A percentile compares a stretch with the other conserved stretches of the same genome.
phyloP scores from a whole-genome alignment of 305 asterid species.

The Salvia sclarea region DNA sequence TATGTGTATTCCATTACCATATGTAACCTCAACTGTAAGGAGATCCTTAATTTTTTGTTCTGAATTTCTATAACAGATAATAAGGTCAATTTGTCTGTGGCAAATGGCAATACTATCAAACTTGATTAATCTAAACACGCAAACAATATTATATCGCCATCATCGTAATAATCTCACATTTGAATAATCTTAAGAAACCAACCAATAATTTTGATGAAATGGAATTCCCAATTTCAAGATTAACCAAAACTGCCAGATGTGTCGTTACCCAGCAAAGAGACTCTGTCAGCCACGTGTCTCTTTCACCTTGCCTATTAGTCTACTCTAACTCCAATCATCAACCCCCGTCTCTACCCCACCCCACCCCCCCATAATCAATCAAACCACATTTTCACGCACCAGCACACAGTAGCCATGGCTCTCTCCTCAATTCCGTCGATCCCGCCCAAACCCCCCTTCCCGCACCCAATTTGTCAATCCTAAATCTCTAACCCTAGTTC shows the following conservation, averaged over 20 bases:
- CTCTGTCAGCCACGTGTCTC: constrained; percentile 44
- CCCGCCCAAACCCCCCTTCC: constrained; percentile 60
- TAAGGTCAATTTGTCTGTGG: too few species aligned
- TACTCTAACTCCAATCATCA: constrained; percentile 37
- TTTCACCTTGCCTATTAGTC: constrained; percentile 26
- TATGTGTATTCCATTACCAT: too few species aligned
- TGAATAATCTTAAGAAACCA: too few species aligned
- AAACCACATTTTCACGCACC: constrained; percentile 38
- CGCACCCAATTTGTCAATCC: constrained; percentile 8
- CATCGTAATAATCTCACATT: too few species aligned
- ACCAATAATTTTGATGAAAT: too few species aligned
- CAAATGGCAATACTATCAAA: too few species aligned
- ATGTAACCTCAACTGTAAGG: too few species aligned
- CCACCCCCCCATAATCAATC: constrained; percentile 24
- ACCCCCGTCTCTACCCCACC: background rate
- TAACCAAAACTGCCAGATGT: constrained; percentile 12
- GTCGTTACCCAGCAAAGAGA: constrained; percentile 13
- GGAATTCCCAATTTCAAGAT: background rate
- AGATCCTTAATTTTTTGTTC: too few species aligned
- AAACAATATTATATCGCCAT: too few species aligned
- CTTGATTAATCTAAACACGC: too few species aligned
- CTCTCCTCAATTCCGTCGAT: constrained; percentile 42
- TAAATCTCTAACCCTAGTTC: constrained; percentile 22
- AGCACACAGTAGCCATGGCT: constrained; percentile 46
- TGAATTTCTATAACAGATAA: too few species aligned